phyloP scores from a whole-genome alignment of 805 yeast genomes.

The Candida ortonii region DNA sequence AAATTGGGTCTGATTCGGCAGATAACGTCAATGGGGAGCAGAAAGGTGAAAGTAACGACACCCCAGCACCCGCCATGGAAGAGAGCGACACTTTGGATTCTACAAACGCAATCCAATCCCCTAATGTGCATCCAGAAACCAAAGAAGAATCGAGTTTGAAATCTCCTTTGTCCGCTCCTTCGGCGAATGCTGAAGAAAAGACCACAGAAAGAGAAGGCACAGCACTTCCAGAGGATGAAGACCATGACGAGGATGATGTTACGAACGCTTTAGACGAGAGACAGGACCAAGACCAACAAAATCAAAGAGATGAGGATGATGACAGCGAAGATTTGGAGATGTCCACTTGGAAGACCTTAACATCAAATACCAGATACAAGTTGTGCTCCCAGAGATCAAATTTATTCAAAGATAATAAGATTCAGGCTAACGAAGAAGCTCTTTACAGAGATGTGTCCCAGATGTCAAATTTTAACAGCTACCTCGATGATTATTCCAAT shows the following conservation, averaged over 20 bases:
- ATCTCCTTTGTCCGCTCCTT: neutral
- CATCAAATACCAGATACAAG: slow-evolving; percentile 75
- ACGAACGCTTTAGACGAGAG: slow-evolving; percentile 39
- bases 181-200: neutral
- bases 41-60: slow-evolving; percentile 1
- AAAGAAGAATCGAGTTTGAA: neutral
- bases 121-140: neutral
- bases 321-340: slow-evolving; percentile 75
- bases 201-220: slow-evolving; percentile 20
- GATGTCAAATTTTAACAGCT: slow-evolving; percentile 60
- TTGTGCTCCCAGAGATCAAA: slow-evolving; percentile 66
- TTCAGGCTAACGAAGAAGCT: slow-evolving; percentile 71
- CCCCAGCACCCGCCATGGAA: neutral
- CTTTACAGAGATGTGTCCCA: slow-evolving; percentile 59
- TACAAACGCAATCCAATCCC: slow-evolving; percentile 1
- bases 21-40: neutral
- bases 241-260: slow-evolving; percentile 44
- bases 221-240: slow-evolving; percentile 24
- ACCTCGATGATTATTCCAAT: slow-evolving; percentile 36
- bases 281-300: slow-evolving; percentile 15
- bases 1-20: too few relatives aligned
- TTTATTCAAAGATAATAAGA: slow-evolving; percentile 55
- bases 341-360: slow-evolving; percentile 79
- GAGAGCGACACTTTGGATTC: neutral
- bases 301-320: slow-evolving; percentile 32